Evolutionary conservation across 768 basidiomycete species (phyloP), one percentile per base, ranked within the genome.

Genomic region (Boletus reticulatus): DNA sequence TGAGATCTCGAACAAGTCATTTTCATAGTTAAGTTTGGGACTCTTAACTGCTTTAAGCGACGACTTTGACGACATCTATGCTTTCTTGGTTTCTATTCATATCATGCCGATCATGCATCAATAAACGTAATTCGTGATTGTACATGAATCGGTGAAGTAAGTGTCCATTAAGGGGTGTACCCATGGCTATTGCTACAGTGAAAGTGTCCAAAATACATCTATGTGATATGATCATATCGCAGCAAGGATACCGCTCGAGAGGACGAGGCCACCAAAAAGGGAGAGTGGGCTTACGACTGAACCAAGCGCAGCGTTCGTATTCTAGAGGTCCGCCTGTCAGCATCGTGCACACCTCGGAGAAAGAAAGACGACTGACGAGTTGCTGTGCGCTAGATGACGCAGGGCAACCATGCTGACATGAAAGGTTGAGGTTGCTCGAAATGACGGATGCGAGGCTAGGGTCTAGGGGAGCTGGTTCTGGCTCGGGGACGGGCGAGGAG

Each of bases 391-490:
- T 63, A 4, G 54, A 48, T 19, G 68, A 50, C 0, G 36, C 60
- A 1, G 48, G 2, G 29, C 71, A 72, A 29, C 65, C 69, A 6
- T 71, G 32, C 16, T 45, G 37, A 39, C 69, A 71, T 14, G 43
- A 59, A 12, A 67, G 50, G 27, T 69, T 65, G 20, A 59, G 49
- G 53, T 72, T 71, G 42, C 53, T 71, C 22, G 58, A 48, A 6
- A 70, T 12, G 52, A 62, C 39, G 5, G 52, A 13, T 8, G 67
- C 41, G n/a, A 65, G 29, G 2, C 2, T 22, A 6, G 65, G 13
- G 32, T 70, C 68, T 53, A 70, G 60, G 12, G 68, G 67, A 14
- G 59, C 57, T 20, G 67, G 67, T 13, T 63, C 62, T 20, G 63
- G 64, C 9, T 57, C 58, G 4, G 67, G 48, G 16, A 60, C 54